A percentile compares a stretch with the other conserved stretches of the same genome.
These are phyloP conservation scores for Hyaloscypha hepaticicola DNA, from an alignment of 495 filamentous ascomycete species.

Conservation along the genomic window DNA sequence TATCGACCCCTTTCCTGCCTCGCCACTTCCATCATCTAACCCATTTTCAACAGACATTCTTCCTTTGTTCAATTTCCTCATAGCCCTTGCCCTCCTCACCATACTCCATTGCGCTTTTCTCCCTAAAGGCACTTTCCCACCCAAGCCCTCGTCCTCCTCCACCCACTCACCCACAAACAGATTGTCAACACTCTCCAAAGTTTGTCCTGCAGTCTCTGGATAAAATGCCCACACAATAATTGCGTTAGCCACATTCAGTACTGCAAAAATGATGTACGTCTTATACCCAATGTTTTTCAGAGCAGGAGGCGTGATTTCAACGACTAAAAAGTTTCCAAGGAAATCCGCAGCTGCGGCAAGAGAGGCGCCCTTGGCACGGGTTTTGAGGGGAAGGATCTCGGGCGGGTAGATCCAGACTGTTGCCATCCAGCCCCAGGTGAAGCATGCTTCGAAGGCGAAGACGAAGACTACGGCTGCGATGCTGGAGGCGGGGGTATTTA, in stretches of 20 bases:
- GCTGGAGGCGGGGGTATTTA: constrained; percentile 26
- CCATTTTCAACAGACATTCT: too few species aligned
- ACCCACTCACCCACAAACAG: constrained; percentile 48
- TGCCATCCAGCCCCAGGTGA: constrained; percentile 58
- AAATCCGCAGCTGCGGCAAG: constrained; percentile 58
- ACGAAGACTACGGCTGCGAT: constrained; percentile 54
- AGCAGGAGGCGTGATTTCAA: constrained; percentile 68
- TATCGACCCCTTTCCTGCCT: too few species aligned
- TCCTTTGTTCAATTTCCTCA: too few species aligned
- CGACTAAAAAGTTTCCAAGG: constrained; percentile 57
- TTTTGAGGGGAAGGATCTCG: constrained; percentile 69
- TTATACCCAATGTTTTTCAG: constrained; percentile 66
- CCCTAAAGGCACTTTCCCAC: too few species aligned
- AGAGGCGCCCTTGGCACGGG: constrained; percentile 69
- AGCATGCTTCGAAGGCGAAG: constrained; percentile 37
- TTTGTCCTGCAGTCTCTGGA: constrained; percentile 68
- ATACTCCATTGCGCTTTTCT: too few species aligned
- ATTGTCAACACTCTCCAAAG: constrained; percentile 69
- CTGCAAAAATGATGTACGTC: constrained; percentile 78
- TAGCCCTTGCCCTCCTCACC: too few species aligned
- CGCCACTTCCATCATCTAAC: too few species aligned
- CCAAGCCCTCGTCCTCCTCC: not conserved
- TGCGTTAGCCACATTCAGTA: constrained; percentile 68
- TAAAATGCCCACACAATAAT: constrained; percentile 70
- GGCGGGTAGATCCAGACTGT: constrained; percentile 73